These are phyloP conservation scores for Vigna trinervia DNA, from an alignment of 306 rosid genomes.

Conservation along the genomic window DNA sequence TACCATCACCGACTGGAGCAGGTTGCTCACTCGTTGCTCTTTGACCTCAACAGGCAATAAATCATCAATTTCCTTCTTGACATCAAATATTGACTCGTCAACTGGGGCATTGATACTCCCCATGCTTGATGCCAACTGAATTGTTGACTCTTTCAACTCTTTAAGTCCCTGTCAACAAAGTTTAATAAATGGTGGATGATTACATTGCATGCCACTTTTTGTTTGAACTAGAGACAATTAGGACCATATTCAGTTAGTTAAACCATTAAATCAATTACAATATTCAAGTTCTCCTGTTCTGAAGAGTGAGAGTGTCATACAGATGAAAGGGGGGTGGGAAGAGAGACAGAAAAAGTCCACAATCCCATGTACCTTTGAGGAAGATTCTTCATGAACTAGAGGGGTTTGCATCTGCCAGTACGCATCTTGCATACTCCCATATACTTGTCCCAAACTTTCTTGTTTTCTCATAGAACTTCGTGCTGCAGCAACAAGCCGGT, in stretches of 20 bases:
- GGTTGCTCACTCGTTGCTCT: conserved; percentile 84
- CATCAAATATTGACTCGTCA: conserved; percentile 70
- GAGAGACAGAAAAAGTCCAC: conserved; percentile 16
- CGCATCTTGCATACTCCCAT: conserved; percentile 77
- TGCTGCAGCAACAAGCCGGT: conserved; percentile 63
- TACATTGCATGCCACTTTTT: conserved; percentile 13
- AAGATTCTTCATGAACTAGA: conserved; percentile 57
- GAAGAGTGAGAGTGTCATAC: conserved; percentile 5
- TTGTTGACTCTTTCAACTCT: conserved; percentile 68
- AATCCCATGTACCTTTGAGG: conserved; percentile 54
- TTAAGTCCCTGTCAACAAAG: conserved; percentile 62
- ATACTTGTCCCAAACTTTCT: conserved; percentile 71
- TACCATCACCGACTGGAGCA: conserved; percentile 78
- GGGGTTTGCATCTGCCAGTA: conserved; percentile 81
- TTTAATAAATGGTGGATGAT: conserved; percentile 33
- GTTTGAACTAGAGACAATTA: conserved; percentile 24
- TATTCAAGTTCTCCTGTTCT: background rate
- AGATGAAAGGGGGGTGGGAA: conserved; percentile 31
- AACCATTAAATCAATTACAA: conserved; percentile 5
- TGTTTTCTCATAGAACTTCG: conserved; percentile 59
- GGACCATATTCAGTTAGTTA: background rate
- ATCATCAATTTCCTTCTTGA: conserved; percentile 79
- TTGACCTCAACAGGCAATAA: conserved; percentile 81
- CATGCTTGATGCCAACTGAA: conserved; percentile 62
- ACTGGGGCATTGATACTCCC: conserved; percentile 57